Evolutionary conservation across 352 stramenopile genomes (phyloP), one percentile per base, ranked within the genome.

Genomic region (Albugo candida): DNA sequence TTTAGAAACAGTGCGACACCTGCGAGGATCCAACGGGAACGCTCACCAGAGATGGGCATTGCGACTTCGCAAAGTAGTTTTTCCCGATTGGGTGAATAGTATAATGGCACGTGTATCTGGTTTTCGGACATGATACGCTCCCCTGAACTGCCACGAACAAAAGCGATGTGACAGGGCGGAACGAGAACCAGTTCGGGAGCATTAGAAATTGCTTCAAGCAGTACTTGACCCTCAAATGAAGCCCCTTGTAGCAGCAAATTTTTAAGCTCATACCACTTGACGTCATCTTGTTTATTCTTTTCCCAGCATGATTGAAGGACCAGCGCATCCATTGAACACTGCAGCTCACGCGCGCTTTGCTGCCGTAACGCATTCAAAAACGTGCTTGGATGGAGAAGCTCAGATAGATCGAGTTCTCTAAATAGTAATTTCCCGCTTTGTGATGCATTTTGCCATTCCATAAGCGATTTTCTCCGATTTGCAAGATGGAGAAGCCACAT

Each of bases 331-430:
- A 95, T 95, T 8, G 83, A 87, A 53, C 65, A 81, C 27, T 87
- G 55, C 16, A 88, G 63, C 18, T 65, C 59, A 2, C 86, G 77
- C 16, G 87, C 81, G 21, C 80, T 93, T 51, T 95, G 83, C 51
- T 97, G 91, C 17, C 87, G 63, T 19, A 97, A 48, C 4, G 89
- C 86, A 54, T 97, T 96, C 37, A 97, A 61, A 66, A 97, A 97
- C 14, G 89, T 97, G 14, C 73, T 84, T 1, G 91, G 88, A 40
- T 95, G 77, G 51, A 97, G 79, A 34, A 97, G 43, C 36, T 96
- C 84, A 10, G 76, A 89, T 24, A 97, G 60, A 31, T 95, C 71
- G 12, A 97, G 43, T 0, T 67, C 63, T n/a, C 63, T 65, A 2
- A 69, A 51, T 5, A 96, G 65, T 19, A 97, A 59, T 38, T 70